Base-by-base conservation (phyloP, 192 early-diverging fungal species). In the Rhizoclosmatium globosum region DNA sequence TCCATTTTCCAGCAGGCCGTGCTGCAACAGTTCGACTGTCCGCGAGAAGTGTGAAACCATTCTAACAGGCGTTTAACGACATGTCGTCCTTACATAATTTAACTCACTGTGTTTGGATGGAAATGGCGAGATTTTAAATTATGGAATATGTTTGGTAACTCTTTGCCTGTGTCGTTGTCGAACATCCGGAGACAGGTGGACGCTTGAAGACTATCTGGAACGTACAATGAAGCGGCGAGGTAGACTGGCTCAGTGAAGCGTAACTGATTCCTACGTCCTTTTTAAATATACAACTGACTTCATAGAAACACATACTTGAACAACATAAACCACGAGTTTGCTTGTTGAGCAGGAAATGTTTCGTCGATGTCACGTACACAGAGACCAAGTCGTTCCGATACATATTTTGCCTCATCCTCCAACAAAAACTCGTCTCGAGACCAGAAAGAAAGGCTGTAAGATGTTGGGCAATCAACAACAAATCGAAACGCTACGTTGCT, bases 331-430 rank as follows among this genome's bases (percentile, higher is more conserved):
- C 88, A 89, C 19, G 86, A 81, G 15, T 79, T 78, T 15, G 86
- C 82, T 21, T 43, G 57, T 42, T 85, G 88, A 11, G 85, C 80
- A 2, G 87, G 76, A 68, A 85, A 82, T 1, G 60, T n/a, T 31
- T 90, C 89, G 62, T 90, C 89, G 38, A 90, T 69, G 59, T 90
- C 89, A 44, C 82, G 47, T 2, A 90, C 82, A 38, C 74, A 56
- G 2, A 88, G 71, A 9, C 79, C 78, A 7, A 85, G 71, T 42
- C 76, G 57, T 66, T 90, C 89, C 42, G 78, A 39, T 11, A 82
- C 64, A 71, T 87, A 88, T 71, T 90, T 90, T 56, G 58, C 80
- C 70, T 87, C 87, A 41, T 90, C 89, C 68, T 90, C 89, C 48
- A 90, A 48, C 4, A 74, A 44, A 72, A 83, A 87, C 2, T 88